A percentile compares a stretch with the other conserved stretches of the same genome.
Evolutionary conservation across 192 early-diverging fungal species (phyloP).

Genomic region (Coemansia sp.): DNA sequence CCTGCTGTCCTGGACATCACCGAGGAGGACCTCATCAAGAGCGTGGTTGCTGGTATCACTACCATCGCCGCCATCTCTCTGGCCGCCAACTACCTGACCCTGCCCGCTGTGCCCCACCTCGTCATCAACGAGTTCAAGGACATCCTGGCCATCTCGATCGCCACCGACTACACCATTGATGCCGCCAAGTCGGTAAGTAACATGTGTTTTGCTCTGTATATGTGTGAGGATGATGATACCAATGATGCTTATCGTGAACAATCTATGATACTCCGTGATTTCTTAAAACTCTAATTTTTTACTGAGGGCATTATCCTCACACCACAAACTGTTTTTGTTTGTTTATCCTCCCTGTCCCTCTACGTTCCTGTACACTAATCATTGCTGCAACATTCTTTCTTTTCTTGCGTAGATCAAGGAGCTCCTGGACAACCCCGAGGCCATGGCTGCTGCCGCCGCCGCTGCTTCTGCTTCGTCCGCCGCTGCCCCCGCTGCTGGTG

Average conservation of each 20-base stretch:
- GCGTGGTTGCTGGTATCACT: constrained; percentile 71
- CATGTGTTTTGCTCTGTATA: constrained; percentile 4
- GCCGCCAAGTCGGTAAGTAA: constrained; percentile 75
- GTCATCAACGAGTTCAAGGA: constrained; percentile 99
- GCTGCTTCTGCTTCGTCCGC: constrained; percentile 70
- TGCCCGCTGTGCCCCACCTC: constrained; percentile 93
- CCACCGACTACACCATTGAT: constrained; percentile 89
- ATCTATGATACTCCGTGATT: constrained; percentile 54
- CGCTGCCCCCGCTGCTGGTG: constrained; percentile 59
- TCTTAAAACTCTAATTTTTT: constrained; percentile 72
- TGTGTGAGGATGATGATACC: constrained; percentile 16
- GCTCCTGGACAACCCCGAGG: constrained; percentile 89
- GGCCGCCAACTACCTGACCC: constrained; percentile 72
- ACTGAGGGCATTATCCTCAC: constrained; percentile 59
- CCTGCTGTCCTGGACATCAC: constrained; percentile 90
- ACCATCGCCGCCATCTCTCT: constrained; percentile 84
- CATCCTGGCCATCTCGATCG: constrained; percentile 86
- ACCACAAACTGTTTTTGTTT: constrained; percentile 4
- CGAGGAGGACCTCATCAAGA: constrained; percentile 66
- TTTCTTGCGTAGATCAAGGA: constrained; percentile 77
- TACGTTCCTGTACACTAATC: constrained; percentile 2
- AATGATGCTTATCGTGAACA: constrained; percentile 54
- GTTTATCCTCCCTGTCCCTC: background rate
- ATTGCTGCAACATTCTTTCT: constrained; percentile 4
- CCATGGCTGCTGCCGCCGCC: constrained; percentile 83